Conservation (phyloP, 2,329 filamentous ascomycete species). For the Hawksworthiomyces lignivorus region DNA sequence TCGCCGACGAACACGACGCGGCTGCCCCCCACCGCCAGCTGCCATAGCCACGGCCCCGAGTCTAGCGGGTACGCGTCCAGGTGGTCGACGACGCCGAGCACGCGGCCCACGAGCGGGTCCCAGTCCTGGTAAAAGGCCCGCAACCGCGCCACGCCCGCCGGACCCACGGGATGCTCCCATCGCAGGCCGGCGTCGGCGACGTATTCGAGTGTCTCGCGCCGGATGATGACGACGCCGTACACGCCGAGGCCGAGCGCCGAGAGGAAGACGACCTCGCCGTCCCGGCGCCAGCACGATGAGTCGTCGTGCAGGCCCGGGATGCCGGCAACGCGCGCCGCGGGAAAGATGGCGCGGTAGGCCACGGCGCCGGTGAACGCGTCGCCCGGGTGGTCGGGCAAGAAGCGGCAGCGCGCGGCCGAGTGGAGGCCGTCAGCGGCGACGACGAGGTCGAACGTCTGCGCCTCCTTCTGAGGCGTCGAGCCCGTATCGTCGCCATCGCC, state of each 20-base stretch:
- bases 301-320: slow-evolving; percentile 7
- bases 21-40: slow-evolving; percentile 1
- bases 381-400: background rate
- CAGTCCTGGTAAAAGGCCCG: slow-evolving; percentile 2
- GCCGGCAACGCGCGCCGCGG: background rate
- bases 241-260: background rate
- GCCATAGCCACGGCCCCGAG: slow-evolving; percentile 7
- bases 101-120: background rate
- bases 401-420: background rate
- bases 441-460: slow-evolving; percentile 4
- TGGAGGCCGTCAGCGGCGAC: slow-evolving; percentile 10
- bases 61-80: slow-evolving; percentile 13
- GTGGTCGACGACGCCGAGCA: slow-evolving; percentile 7
- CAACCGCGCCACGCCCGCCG: slow-evolving; percentile 1
- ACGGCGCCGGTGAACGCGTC: slow-evolving; percentile 4
- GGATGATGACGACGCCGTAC: background rate
- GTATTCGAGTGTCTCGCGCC: background rate
- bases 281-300: slow-evolving; percentile 2
- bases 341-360: slow-evolving; percentile 9
- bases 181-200: background rate
- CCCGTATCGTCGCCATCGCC: too few species aligned
- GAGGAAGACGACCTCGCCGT: slow-evolving; percentile 7
- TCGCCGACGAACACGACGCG: slow-evolving; percentile 11
- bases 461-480: background rate
- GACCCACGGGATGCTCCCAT: slow-evolving; percentile 8